Evolutionary conservation across 2,329 filamentous ascomycete genomes (phyloP).

Genomic region (Aureobasidium musti): DNA sequence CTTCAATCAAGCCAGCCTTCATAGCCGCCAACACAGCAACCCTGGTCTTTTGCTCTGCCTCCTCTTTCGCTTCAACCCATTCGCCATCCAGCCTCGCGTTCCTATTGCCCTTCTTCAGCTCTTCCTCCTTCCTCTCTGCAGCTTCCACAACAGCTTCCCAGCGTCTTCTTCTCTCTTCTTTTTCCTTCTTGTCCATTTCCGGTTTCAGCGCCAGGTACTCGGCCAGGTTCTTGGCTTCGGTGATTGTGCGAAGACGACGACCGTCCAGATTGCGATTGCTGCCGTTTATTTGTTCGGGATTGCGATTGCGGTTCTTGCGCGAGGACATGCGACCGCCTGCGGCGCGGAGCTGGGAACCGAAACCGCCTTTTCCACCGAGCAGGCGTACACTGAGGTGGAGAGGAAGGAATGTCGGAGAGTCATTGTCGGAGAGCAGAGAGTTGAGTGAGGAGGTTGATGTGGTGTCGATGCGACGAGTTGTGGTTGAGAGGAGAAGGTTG

Average conservation of each 20-base stretch:
- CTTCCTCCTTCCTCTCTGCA: slow-evolving; percentile 79
- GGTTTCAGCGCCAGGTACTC: slow-evolving; percentile 95
- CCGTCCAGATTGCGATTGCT: slow-evolving; percentile 94
- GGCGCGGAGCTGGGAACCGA: slow-evolving; percentile 93
- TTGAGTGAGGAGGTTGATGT: slow-evolving; percentile 60
- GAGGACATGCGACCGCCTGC: slow-evolving; percentile 98
- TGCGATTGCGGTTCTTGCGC: slow-evolving; percentile 81
- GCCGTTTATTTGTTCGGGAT: slow-evolving; percentile 69
- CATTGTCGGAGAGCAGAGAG: slow-evolving; percentile 56
- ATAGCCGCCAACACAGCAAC: slow-evolving; percentile 73
- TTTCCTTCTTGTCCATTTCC: slow-evolving; percentile 94
- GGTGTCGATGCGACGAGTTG: slow-evolving; percentile 67
- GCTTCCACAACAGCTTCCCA: slow-evolving; percentile 88
- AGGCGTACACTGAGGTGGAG: slow-evolving; percentile 77
- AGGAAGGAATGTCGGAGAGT: slow-evolving; percentile 65
- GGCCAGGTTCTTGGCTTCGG: slow-evolving; percentile 90
- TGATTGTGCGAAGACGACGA: slow-evolving; percentile 83
- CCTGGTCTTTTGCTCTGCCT: slow-evolving; percentile 78
- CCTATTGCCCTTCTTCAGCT: slow-evolving; percentile 72
- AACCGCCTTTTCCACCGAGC: slow-evolving; percentile 94
- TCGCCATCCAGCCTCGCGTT: slow-evolving; percentile 70
- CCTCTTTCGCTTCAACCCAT: slow-evolving; percentile 95
- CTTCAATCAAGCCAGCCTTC: slow-evolving; percentile 61
- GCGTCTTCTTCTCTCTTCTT: slow-evolving; percentile 77
- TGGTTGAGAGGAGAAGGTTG: slow-evolving; percentile 75